Evolutionary conservation across 176 grass and related monocot genomes (phyloP).

Genomic region (Musa schizocarpa): DNA sequence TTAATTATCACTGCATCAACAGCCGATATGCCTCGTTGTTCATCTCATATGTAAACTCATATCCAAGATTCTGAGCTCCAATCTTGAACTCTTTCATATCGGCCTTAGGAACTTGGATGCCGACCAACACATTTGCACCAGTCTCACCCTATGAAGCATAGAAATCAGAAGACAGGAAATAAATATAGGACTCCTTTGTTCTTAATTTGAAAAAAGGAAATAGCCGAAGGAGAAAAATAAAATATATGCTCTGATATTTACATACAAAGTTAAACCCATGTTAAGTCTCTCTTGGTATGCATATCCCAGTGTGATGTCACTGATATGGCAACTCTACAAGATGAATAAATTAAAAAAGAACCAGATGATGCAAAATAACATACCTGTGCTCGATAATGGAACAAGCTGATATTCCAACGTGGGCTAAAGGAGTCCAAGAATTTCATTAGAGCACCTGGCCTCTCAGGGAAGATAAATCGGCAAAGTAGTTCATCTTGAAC

Average conservation of each 20-base stretch:
- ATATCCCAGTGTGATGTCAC: too few species aligned
- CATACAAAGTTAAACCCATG: too few species aligned
- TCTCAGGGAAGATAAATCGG: constrained; percentile 93
- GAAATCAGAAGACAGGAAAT: background rate
- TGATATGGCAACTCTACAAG: too few species aligned
- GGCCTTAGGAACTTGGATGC: constrained; percentile 64
- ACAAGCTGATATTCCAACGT: constrained; percentile 95
- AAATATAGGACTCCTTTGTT: background rate
- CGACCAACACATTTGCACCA: constrained; percentile 88
- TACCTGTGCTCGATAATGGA: constrained; percentile 94
- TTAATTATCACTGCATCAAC: constrained; percentile 40
- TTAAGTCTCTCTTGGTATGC: too few species aligned
- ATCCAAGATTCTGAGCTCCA: constrained; percentile 50
- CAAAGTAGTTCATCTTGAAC: constrained; percentile 73
- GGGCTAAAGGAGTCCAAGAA: constrained; percentile 84
- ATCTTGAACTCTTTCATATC: constrained; percentile 55
- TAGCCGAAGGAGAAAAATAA: background rate
- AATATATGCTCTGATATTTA: too few species aligned
- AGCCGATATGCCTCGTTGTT: constrained; percentile 73
- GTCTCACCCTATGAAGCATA: constrained; percentile 49
- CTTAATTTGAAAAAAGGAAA: background rate
- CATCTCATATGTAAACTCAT: constrained; percentile 69
- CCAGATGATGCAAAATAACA: background rate
- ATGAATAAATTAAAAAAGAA: background rate
- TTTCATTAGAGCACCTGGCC: constrained; percentile 73